These are phyloP conservation scores for Botrytis elliptica DNA, from an alignment of 2,329 filamentous ascomycete genomes.

Conservation along the genomic window DNA sequence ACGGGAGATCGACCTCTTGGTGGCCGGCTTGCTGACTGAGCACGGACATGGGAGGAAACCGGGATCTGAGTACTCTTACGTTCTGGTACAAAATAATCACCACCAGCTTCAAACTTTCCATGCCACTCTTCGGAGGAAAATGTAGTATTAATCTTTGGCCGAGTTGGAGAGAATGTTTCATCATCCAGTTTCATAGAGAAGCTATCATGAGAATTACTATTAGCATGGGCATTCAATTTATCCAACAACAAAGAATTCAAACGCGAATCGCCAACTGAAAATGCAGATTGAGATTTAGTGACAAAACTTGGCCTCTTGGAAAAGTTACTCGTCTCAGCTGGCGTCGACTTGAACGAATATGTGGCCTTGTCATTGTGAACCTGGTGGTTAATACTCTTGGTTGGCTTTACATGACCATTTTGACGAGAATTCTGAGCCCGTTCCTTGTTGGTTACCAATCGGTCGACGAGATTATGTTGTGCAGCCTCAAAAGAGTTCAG, in stretches of 20 bases:
- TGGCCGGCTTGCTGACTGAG: slow-evolving; percentile 33
- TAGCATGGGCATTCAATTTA: slow-evolving; percentile 31
- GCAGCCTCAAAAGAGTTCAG: slow-evolving; percentile 32
- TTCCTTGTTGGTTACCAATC: slow-evolving; percentile 31
- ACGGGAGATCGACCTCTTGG: slow-evolving; percentile 36
- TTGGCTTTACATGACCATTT: slow-evolving; percentile 6
- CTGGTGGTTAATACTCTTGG: background rate
- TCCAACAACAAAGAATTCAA: slow-evolving; percentile 21
- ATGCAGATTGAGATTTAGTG: slow-evolving; percentile 22
- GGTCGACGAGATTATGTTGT: slow-evolving; percentile 31
- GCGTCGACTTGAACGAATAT: slow-evolving; percentile 21
- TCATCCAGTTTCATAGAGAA: slow-evolving; percentile 45
- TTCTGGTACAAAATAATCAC: slow-evolving; percentile 36
- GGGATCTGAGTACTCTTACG: slow-evolving; percentile 26
- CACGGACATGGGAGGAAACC: slow-evolving; percentile 24
- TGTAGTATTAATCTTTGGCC: slow-evolving; percentile 56
- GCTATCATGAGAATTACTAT: slow-evolving; percentile 38
- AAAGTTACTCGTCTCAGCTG: slow-evolving; percentile 23
- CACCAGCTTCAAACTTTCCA: slow-evolving; percentile 39
- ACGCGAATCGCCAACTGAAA: slow-evolving; percentile 11
- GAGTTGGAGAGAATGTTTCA: slow-evolving; percentile 43
- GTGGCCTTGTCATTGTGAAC: slow-evolving; percentile 1
- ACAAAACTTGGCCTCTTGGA: slow-evolving; percentile 27
- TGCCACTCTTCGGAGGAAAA: slow-evolving; percentile 53
- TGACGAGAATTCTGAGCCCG: slow-evolving; percentile 11